Conservation (phyloP, 2,329 filamentous ascomycete genomes). For the Cercospora sp. region DNA sequence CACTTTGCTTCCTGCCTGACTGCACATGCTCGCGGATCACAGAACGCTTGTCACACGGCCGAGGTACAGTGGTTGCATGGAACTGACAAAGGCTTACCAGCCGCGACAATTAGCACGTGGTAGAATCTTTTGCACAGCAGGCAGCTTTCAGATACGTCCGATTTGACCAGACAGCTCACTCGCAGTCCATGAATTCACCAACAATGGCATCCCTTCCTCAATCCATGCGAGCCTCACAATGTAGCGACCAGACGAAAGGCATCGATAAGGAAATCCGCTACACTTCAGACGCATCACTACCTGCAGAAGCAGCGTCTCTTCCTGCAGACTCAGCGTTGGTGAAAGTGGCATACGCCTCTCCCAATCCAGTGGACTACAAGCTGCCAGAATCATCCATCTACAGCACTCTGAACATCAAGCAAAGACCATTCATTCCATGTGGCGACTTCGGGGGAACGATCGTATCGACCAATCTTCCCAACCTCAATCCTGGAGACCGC, state of each 20-base stretch:
- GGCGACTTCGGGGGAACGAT: slow-evolving; percentile 57
- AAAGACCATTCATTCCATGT: slow-evolving; percentile 48
- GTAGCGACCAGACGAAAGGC: slow-evolving; percentile 31
- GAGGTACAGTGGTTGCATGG: neutral
- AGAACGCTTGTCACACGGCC: neutral
- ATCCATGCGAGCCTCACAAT: slow-evolving; percentile 36
- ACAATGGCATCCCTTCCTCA: neutral
- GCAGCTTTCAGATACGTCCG: neutral
- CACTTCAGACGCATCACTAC: slow-evolving; percentile 32
- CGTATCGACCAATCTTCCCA: slow-evolving; percentile 36
- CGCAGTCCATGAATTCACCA: neutral
- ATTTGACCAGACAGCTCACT: neutral
- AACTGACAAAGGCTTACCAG: neutral
- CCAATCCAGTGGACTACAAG: slow-evolving; percentile 57
- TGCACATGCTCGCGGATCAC: neutral
- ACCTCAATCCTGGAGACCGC: slow-evolving; percentile 40
- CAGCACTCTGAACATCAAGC: slow-evolving; percentile 38
- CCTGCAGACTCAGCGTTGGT: slow-evolving; percentile 44
- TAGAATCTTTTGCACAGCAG: neutral
- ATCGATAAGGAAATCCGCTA: slow-evolving; percentile 40
- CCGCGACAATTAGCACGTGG: neutral
- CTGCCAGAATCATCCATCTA: slow-evolving; percentile 45
- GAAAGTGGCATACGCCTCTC: slow-evolving; percentile 45
- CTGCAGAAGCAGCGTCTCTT: slow-evolving; percentile 25
- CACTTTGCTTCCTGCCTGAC: neutral